phyloP scores from a whole-genome alignment of 306 rosid species.

The Cajanus cajan region DNA sequence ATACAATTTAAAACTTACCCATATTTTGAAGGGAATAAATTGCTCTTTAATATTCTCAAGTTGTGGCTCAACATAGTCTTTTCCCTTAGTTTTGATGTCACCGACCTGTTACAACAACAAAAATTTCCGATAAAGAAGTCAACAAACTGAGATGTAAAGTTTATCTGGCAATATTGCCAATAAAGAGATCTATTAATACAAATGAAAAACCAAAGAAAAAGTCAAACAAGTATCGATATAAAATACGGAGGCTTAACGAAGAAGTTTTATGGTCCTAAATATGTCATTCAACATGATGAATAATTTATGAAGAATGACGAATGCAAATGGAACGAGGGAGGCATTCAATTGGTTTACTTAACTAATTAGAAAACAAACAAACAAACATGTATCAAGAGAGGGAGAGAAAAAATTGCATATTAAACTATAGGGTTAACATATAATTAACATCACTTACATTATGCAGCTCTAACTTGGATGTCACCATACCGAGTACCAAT shows the following conservation, averaged over 20 bases:
- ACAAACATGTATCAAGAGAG: background rate
- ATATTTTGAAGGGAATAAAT: constrained; percentile 63
- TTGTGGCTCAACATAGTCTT: constrained; percentile 60
- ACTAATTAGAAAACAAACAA: background rate
- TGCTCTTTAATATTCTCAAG: constrained; percentile 52
- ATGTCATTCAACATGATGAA: constrained; percentile 25
- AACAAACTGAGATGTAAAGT: background rate
- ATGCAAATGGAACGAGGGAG: background rate
- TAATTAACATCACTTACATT: constrained; percentile 47
- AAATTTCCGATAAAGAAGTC: constrained; percentile 15
- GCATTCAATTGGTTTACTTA: constrained; percentile 1
- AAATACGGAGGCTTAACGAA: background rate
- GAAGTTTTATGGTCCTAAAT: background rate
- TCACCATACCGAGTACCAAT: constrained; percentile 56
- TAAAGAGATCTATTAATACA: background rate
- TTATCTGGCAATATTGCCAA: background rate
- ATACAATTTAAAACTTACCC: constrained; percentile 47
- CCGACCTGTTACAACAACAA: constrained; percentile 47
- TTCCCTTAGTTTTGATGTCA: constrained; percentile 65
- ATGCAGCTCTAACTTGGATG: constrained; percentile 68
- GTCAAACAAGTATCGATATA: background rate
- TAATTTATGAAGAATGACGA: constrained; percentile 5
- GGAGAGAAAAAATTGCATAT: background rate
- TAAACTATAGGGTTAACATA: constrained; percentile 21
- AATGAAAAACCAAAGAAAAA: constrained; percentile 1